Base-by-base conservation (phyloP, 768 basidiomycete genomes). In the Aureoboletus auriporus region DNA sequence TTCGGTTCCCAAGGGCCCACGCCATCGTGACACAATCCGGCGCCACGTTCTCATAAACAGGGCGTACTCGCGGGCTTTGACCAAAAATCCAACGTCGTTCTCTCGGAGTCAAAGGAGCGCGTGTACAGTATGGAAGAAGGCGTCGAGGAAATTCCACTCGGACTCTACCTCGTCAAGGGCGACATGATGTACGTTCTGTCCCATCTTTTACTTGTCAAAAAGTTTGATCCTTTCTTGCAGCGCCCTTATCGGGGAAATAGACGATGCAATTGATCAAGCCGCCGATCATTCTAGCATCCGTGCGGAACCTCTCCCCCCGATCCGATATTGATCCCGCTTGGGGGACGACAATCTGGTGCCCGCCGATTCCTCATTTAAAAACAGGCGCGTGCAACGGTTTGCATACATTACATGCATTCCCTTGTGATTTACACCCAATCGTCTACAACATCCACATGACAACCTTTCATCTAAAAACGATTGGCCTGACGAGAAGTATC, bases 91-190 rank as follows among this genome's bases (percentile, higher is more conserved):
- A 98, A 98, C 68, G 82, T 98, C 61, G 93, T 99, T 56, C 82
- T 99, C 48, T 86, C 94, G 12, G 90, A 94, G 64, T 89, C 86
- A 49, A 91, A 87, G 63, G 96, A 99, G 66, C 84, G 95, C 58
- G 84, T 97, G 30, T 98, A 89, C 67, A 89, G 86, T 62, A 69
- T 80, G 45, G 96, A 99, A 13, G 89, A 90, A 60, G 88, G 89
- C 35, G 93, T 96, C 26, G 91, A 97, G 69, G 93, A 97, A 75
- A 83, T 93, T 9, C 89, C 92, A 0, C 75, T 98, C 23, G 96
- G 96, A 0, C 75, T 98, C 39, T 98, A 99, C 69, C 84, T 99
- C 61, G 93, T 99, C 64, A 93, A 97, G 61, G 96, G 96, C 3
- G 96, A 99, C 65, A 93, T 93, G 78, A 93, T 95, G 96, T 97